Evolutionary conservation across 164 flowering plant genomes (phyloP), one percentile per base, ranked within the genome.

Genomic region (Vitis amurensis): DNA sequence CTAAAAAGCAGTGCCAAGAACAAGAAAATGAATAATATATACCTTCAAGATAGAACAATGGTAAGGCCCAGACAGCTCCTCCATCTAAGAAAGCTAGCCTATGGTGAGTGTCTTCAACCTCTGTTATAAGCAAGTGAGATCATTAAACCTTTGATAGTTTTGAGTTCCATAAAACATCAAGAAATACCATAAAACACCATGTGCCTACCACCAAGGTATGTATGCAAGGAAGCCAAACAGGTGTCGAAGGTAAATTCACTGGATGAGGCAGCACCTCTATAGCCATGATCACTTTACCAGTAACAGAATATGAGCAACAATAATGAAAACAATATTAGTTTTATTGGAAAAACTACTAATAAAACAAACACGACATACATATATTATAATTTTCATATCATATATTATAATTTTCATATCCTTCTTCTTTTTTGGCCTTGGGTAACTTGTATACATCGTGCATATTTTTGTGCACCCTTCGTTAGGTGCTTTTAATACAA

Each of bases 121-220:
- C 99, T 95, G 88, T 64, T 12, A 68, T 60, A 85, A 30, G 50
- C 48, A 71, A 62, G 58, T 49, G 31, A 44, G 2, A 72, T 64
- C 17, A 71, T 50, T 72, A 71, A 76, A 50, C 53, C 37, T 48
- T 23, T 71, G 71, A 69, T 37, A 29, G 23, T 1, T 55, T 55
- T 55, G 2, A 23, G 16, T 56, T 13, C 7, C 8, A 64, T 15
- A 68, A 56, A 6, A 44, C 50, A 63, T 10, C 8, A 59, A 57
- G 44, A 67, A 17, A 52, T 53, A 47, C 11, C 44, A 47, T 0
- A 16, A 17, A 11, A 11, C 15, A 31, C 29, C 27, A 8, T 48
- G 31, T 74, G 44, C 90, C 68, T 79, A 93, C 99, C 99, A 29
- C 99, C 99, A 75, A 96, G 97, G 77, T 96, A 96, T 3, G 94